phyloP scores from a whole-genome alignment of 2,329 filamentous ascomycete species.

The Epichloe sibirici region DNA sequence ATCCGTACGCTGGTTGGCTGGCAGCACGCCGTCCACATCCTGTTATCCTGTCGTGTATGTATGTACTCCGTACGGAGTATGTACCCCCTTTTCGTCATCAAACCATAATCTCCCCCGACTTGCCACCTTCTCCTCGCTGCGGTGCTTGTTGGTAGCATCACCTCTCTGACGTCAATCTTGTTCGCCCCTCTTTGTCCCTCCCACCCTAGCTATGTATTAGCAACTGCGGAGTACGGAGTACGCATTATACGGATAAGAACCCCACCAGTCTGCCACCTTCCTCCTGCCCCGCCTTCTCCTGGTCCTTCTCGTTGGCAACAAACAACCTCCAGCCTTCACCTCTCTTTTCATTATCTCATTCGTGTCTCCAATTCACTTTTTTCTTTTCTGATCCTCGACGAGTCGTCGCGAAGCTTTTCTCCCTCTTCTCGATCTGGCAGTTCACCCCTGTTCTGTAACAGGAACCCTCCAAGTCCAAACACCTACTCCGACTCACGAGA shows the following conservation, averaged over 20 bases:
- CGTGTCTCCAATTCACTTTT: neutral
- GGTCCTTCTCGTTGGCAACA: constrained; percentile 1
- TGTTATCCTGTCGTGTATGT: no score
- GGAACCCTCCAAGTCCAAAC: neutral
- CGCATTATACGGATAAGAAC: neutral
- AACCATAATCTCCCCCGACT: neutral
- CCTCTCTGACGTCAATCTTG: constrained; percentile 2
- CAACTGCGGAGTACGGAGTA: no score
- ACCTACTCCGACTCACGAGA: neutral
- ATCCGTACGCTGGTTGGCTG: no score
- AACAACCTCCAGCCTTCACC: constrained; percentile 3
- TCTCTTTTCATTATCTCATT: neutral
- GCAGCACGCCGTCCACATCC: no score
- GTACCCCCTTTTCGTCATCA: no score
- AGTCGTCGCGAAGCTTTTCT: neutral
- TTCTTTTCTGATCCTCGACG: neutral
- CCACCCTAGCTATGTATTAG: no score
- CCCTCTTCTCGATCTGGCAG: neutral
- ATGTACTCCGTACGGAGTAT: neutral
- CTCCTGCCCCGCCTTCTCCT: constrained; percentile 5
- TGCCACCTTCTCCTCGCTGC: neutral
- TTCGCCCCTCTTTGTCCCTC: constrained; percentile 1
- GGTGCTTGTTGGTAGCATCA: neutral
- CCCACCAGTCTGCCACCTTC: neutral
- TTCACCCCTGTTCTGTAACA: neutral